Evolutionary conservation across 176 grass and related monocot species (phyloP).

Genomic region (Saccharum spontaneum): DNA sequence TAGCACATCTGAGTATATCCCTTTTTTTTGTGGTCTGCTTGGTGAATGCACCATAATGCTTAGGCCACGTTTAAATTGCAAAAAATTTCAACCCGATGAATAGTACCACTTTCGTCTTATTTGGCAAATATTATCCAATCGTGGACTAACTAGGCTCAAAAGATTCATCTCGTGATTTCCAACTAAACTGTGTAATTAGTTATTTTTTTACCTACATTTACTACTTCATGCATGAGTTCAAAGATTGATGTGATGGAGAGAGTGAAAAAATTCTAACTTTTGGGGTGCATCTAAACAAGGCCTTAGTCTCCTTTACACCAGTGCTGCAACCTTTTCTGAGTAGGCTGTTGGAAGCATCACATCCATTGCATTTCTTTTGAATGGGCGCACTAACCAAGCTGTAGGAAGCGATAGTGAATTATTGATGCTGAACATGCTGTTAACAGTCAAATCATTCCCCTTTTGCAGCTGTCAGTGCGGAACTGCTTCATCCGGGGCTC

Average conservation of each 20-base stretch:
- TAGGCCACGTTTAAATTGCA: no score
- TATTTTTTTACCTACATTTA: no score
- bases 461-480: conserved; percentile 75
- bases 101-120: no score
- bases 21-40: neutral
- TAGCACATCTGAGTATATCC: neutral
- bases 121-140: no score
- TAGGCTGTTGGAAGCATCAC: neutral
- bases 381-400: neutral
- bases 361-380: neutral
- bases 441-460: neutral
- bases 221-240: no score
- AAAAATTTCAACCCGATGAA: no score
- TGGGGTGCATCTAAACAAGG: no score
- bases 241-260: no score
- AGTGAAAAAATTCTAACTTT: no score
- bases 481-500: conserved; percentile 99
- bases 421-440: neutral
- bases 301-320: neutral
- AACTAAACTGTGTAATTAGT: no score
- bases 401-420: neutral
- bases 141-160: no score
- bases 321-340: neutral
- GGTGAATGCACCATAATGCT: neutral
- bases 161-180: no score